phyloP scores from a whole-genome alignment of 2,329 filamentous ascomycete species.

The Aspergillus piperis region DNA sequence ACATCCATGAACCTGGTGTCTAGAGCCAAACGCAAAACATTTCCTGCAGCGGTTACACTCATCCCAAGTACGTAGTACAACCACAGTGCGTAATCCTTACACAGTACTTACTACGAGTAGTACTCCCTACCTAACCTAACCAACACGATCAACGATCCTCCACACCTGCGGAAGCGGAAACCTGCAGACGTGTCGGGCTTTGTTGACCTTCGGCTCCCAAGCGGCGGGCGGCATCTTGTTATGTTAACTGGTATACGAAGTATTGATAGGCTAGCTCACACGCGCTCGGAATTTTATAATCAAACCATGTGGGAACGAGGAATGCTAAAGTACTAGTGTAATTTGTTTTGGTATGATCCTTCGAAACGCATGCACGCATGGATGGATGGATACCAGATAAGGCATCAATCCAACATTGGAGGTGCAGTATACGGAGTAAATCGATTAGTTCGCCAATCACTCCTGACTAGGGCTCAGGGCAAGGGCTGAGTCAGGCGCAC shows the following conservation, averaged over 20 bases:
- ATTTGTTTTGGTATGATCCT: not conserved
- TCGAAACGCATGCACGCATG: not conserved
- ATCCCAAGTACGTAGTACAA: too few species aligned
- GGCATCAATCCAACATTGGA: not conserved
- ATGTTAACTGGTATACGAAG: not conserved
- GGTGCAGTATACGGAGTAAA: not conserved
- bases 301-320: not conserved
- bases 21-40: too few species aligned
- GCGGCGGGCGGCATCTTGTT: too few species aligned
- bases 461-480: slow-evolving; percentile 16
- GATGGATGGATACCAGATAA: not conserved
- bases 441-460: not conserved
- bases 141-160: not conserved
- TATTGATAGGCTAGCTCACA: not conserved
- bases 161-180: not conserved
- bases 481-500: slow-evolving; percentile 15
- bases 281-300: not conserved
- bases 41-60: too few species aligned
- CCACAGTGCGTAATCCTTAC: too few species aligned
- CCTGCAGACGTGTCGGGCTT: not conserved
- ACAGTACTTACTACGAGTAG: not conserved
- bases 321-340: not conserved
- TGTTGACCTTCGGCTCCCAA: too few species aligned
- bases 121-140: not conserved
- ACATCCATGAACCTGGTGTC: too few species aligned